A percentile compares a stretch with the other conserved stretches of the same genome.
Conservation (phyloP, 768 basidiomycete genomes). For the Cubamyces lactineus region DNA sequence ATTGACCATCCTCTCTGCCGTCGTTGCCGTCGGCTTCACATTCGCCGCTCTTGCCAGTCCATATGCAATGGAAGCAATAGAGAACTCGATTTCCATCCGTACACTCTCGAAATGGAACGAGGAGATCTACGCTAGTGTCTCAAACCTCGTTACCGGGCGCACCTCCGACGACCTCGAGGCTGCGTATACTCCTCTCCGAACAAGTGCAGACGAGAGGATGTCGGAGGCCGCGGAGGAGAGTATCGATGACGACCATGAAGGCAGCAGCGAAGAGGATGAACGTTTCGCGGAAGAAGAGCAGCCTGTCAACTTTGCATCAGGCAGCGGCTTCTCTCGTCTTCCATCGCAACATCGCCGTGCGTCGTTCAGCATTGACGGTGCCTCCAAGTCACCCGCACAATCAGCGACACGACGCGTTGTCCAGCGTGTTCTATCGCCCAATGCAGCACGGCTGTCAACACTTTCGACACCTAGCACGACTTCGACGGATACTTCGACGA, state of each 20-base stretch:
- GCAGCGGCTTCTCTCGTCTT: neutral
- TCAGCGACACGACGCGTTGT: neutral
- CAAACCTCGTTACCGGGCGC: conserved; percentile 4
- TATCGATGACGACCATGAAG: conserved; percentile 16
- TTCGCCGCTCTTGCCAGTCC: conserved; percentile 33
- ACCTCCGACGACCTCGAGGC: conserved; percentile 25
- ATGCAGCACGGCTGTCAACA: neutral
- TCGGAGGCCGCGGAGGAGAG: neutral
- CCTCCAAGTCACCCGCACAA: neutral
- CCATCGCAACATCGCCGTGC: neutral
- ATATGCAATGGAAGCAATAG: conserved; percentile 28
- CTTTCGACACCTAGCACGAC: conserved; percentile 13
- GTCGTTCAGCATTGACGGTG: neutral
- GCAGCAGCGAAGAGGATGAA: conserved; percentile 11
- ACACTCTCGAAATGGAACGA: conserved; percentile 8
- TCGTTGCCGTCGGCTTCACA: conserved; percentile 34
- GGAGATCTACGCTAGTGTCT: conserved; percentile 11
- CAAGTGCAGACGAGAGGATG: conserved; percentile 14
- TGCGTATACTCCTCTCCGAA: conserved; percentile 21
- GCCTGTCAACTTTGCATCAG: neutral
- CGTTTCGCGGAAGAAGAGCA: neutral
- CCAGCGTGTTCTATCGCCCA: neutral
- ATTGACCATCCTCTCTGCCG: conserved; percentile 32
- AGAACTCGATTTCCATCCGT: conserved; percentile 14
- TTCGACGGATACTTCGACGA: conserved; percentile 15